These are phyloP conservation scores for Sequoiadendron giganteum DNA, from an alignment of 75 land plant genomes.

Conservation along the genomic window DNA sequence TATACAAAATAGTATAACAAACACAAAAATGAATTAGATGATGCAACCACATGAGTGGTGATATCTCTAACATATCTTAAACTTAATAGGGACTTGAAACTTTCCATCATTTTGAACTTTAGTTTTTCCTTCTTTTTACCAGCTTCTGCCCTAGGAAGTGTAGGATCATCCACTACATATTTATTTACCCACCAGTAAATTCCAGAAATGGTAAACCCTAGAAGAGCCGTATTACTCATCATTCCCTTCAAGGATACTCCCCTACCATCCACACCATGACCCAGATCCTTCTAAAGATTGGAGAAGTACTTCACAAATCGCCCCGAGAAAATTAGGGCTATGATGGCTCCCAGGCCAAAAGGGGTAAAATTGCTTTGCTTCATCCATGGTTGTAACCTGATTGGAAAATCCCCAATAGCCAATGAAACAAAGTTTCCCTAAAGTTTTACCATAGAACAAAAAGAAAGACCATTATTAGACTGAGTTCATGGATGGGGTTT, in stretches of 20 bases:
- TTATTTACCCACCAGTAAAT: conserved; percentile 84
- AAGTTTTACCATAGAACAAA: conserved; percentile 58
- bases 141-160: conserved; percentile 39
- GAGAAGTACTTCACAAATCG: conserved; percentile 98
- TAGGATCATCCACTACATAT: conserved; percentile 59
- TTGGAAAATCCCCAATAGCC: conserved; percentile 99
- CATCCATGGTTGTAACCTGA: conserved; percentile 42
- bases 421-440: conserved; percentile 97
- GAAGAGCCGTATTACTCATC: conserved; percentile 85
- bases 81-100: conserved; percentile 80
- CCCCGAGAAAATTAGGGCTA: conserved; percentile 95
- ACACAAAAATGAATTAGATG: too few species aligned
- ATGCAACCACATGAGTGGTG: conserved; percentile 96
- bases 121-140: conserved; percentile 87
- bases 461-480: conserved; percentile 70
- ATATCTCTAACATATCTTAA: conserved; percentile 91
- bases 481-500: too few species aligned
- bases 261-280: conserved; percentile 97
- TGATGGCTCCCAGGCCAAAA: conserved; percentile 95
- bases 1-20: too few species aligned
- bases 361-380: conserved; percentile 90
- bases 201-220: conserved; percentile 68
- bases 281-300: conserved; percentile 61
- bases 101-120: conserved; percentile 82
- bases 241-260: conserved; percentile 84